Evolutionary conservation across 2,329 filamentous ascomycete genomes (phyloP).

Genomic region (Exserohilum rostratum): DNA sequence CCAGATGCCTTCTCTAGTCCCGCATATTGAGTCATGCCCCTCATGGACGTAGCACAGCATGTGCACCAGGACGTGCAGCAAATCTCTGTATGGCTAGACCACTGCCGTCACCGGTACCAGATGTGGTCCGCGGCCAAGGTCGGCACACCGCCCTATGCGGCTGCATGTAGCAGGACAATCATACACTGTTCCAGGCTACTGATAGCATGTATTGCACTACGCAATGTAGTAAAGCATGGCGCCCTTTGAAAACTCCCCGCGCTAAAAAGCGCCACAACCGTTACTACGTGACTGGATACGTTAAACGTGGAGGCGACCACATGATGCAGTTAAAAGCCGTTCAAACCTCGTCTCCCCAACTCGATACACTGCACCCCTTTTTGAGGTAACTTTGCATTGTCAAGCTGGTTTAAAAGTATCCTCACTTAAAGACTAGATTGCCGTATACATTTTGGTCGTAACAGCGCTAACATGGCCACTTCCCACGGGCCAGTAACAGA

Average conservation of each 20-base stretch:
- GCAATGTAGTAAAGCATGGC: not conserved
- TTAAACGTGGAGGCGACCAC: conserved; percentile 4
- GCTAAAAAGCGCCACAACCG: conserved; percentile 9
- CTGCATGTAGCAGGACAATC: not conserved
- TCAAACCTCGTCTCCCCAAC: not conserved
- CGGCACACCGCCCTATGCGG: not conserved
- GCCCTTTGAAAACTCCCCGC: conserved; percentile 7
- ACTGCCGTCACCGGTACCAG: not conserved
- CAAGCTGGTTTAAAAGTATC: not conserved
- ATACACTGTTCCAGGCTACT: not conserved
- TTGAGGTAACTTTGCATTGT: not conserved
- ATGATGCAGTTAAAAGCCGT: not conserved
- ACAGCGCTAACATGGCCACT: not conserved
- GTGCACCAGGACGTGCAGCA: not conserved
- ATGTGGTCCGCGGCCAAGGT: not conserved
- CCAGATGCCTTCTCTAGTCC: too few species aligned
- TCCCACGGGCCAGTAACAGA: not conserved
- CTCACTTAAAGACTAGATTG: not conserved
- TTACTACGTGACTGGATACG: conserved; percentile 3
- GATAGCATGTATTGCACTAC: too few species aligned
- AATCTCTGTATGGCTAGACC: not conserved
- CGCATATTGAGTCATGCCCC: too few species aligned
- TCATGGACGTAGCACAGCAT: conserved; percentile 2
- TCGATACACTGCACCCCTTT: not conserved
- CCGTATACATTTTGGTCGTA: not conserved